These are phyloP conservation scores for Trypanosoma vivax DNA, from an alignment of 208 protist species.

Conservation along the genomic window DNA sequence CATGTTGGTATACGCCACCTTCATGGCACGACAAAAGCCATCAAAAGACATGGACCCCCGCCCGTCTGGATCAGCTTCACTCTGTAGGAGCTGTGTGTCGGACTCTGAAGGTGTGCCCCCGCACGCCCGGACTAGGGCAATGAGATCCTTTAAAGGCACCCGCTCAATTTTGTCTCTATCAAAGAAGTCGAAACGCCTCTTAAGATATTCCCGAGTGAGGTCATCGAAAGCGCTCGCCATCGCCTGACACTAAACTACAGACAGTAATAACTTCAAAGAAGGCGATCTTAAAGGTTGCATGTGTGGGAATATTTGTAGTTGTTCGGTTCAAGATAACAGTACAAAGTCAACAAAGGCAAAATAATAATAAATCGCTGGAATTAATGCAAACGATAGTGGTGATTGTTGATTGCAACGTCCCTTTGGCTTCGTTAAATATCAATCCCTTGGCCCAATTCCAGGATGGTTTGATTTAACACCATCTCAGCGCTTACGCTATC, in stretches of 20 bases:
- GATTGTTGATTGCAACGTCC: background rate
- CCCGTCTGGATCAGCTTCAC: slow-evolving; percentile 50
- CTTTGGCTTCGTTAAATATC: no score
- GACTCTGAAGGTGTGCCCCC: slow-evolving; percentile 64
- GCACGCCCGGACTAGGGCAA: slow-evolving; percentile 61
- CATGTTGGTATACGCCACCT: slow-evolving; percentile 47
- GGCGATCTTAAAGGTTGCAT: slow-evolving; percentile 4
- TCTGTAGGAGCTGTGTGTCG: slow-evolving; percentile 41
- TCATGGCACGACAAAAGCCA: slow-evolving; percentile 66
- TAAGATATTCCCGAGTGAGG: slow-evolving; percentile 42
- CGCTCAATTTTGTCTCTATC: slow-evolving; percentile 78
- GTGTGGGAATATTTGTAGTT: no score
- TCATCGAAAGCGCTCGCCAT: slow-evolving; percentile 35
- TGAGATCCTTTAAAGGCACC: slow-evolving; percentile 41
- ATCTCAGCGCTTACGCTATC: slow-evolving; percentile 9
- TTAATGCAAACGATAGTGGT: background rate
- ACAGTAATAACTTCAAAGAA: background rate
- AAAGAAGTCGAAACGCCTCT: slow-evolving; percentile 62
- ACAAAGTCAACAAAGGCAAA: background rate
- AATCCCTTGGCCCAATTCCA: no score
- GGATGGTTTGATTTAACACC: no score
- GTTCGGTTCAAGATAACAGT: background rate
- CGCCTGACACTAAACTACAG: background rate
- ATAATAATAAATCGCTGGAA: background rate
- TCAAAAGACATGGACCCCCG: slow-evolving; percentile 71